These are phyloP conservation scores for Massospora cicadina DNA, from an alignment of 371 early-diverging fungal species.

Conservation along the genomic window DNA sequence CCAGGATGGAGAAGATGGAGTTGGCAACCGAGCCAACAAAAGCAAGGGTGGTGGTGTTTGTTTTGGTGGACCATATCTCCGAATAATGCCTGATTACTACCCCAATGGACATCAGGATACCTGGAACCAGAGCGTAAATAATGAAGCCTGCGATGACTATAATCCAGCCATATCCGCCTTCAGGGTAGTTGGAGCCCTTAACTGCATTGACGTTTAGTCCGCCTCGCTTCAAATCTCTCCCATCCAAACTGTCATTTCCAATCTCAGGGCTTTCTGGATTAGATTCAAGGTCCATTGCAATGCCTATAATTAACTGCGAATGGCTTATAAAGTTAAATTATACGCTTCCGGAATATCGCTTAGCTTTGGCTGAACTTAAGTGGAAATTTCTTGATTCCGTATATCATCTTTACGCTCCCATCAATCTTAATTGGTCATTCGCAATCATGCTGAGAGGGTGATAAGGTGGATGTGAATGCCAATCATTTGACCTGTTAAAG, in stretches of 20 bases:
- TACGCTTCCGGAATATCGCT: too few species aligned
- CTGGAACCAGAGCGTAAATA: conserved; percentile 32
- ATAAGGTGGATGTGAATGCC: too few species aligned
- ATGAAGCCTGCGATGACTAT: conserved; percentile 30
- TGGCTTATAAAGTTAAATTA: too few species aligned
- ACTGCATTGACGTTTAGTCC: neutral
- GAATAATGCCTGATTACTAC: conserved; percentile 24
- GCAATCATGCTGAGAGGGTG: too few species aligned
- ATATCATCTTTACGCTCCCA: too few species aligned
- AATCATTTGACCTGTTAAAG: too few species aligned
- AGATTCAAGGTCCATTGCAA: neutral
- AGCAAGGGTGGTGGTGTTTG: neutral
- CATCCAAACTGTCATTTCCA: neutral
- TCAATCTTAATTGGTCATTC: too few species aligned
- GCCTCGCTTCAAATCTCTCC: neutral
- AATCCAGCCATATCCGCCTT: conserved; percentile 22
- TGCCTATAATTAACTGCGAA: too few species aligned
- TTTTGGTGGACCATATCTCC: neutral
- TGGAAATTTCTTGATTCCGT: too few species aligned
- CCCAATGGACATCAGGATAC: conserved; percentile 31
- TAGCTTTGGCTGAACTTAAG: too few species aligned
- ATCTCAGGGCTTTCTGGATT: neutral
- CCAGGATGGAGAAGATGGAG: neutral
- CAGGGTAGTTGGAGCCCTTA: conserved; percentile 10
- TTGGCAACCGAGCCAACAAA: neutral